phyloP scores from a whole-genome alignment of 352 stramenopile species.

The Phytophthora capsici region DNA sequence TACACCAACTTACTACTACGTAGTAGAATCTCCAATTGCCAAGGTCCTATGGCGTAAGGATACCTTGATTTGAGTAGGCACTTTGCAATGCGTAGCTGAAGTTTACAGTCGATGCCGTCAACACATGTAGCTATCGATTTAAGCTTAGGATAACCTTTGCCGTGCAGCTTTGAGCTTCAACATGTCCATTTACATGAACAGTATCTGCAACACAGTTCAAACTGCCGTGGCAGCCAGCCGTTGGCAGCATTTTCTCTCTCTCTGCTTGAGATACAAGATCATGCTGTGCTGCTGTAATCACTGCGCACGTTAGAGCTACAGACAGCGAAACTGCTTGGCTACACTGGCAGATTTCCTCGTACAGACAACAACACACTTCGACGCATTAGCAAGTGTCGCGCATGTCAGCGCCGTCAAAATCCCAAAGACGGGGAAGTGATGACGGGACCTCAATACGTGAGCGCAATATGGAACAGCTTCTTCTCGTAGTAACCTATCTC shows the following conservation, averaged over 20 bases:
- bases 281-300: conserved; percentile 6
- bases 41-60: neutral
- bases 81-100: no score
- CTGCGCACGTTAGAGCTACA: conserved; percentile 6
- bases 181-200: no score
- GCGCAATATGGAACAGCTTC: no score
- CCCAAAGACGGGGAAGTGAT: conserved; percentile 13
- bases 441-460: neutral
- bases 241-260: neutral
- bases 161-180: no score
- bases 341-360: neutral
- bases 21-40: neutral
- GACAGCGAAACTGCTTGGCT: conserved; percentile 2
- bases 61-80: neutral
- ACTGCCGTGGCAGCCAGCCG: neutral
- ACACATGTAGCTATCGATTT: no score
- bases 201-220: neutral
- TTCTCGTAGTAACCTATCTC: no score
- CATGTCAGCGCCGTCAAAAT: neutral
- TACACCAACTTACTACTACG: neutral
- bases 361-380: neutral
- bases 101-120: no score
- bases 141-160: no score
- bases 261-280: neutral
- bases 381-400: neutral